Base-by-base conservation (phyloP, 169 alveolate genomes). In the Eimeria sp. region DNA sequence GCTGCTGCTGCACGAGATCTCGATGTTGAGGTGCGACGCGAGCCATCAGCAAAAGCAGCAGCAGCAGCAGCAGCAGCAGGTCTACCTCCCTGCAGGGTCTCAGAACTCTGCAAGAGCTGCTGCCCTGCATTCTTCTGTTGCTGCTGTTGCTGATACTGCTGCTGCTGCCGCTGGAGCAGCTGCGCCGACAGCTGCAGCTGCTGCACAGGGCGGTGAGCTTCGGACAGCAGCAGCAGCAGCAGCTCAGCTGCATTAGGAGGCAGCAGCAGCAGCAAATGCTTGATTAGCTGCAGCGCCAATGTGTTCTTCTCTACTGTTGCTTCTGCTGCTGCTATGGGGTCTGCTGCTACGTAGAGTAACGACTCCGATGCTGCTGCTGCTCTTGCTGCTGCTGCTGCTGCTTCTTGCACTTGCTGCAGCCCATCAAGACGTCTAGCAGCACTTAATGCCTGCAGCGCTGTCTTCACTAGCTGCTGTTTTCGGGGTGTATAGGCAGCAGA, bases 371-470 rank as follows among this genome's bases (percentile, higher is more conserved):
- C 61, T 22, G 73, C 57, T 27, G 57, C 40, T 57, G 47, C 75
- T 54, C 27, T 58, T 49, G 73, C 45, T 49, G 43, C 90, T 82
- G 51, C 72, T 51, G 43, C 72, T 25, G n/a, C 51, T 82, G 90
- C 90, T 78, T 49, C 73, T 49, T 34, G 65, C 90, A 3, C 45
- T 47, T 13, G 90, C 65, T n/a, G 72, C 90, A 82, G 73, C 70
- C 72, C 72, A 25, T 82, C 90, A 51, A 82, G 90, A 22, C 90
- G 90, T 22, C 90, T 30, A 49, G 90, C 90, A n/a, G 90, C 90
- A 18, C 43, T 25, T 16, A 82, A 40, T 18, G 90, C 90, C 43
- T 22, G 73, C 73, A 82, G 72, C 7, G 90, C 72, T 5, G 90
- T 4, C 47, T 49, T 82, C 70, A 49, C 63, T 49, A 82, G 73